Evolutionary conservation across 1,284 basidiomycete species (phyloP).

Genomic region (Calocybe gambosa): DNA sequence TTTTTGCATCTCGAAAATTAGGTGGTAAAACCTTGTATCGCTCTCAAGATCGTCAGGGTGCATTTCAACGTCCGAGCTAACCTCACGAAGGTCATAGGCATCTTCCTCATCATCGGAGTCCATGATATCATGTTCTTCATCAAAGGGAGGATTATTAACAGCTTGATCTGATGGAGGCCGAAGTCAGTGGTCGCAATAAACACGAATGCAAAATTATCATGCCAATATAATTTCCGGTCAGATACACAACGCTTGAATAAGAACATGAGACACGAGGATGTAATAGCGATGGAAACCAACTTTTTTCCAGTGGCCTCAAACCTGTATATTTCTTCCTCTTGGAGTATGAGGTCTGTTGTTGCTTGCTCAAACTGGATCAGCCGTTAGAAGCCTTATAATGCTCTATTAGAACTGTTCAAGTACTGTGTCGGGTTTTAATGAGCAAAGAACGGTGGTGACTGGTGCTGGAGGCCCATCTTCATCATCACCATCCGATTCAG

Average conservation of each 20-base stretch:
- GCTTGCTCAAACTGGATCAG: constrained; percentile 71
- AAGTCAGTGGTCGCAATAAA: constrained; percentile 3
- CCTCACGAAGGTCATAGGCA: constrained; percentile 59
- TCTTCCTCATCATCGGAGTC: constrained; percentile 45
- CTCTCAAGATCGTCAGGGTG: constrained; percentile 45
- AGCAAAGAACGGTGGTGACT: constrained; percentile 52
- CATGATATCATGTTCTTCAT: constrained; percentile 33
- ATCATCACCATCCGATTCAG: constrained; percentile 45
- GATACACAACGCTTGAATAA: constrained; percentile 62
- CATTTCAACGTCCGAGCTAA: constrained; percentile 74
- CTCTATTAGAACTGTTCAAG: constrained; percentile 15
- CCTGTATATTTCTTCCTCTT: constrained; percentile 60
- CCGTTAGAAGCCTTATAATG: constrained; percentile 1
- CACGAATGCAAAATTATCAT: constrained; percentile 18
- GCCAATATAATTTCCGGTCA: constrained; percentile 91
- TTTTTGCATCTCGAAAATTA: background rate
- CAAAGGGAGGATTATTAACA: constrained; percentile 43
- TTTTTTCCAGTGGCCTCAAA: constrained; percentile 85
- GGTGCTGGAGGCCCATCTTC: constrained; percentile 42
- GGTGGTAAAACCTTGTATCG: constrained; percentile 44
- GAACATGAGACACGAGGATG: constrained; percentile 8
- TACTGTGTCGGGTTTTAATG: constrained; percentile 72
- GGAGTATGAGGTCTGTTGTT: constrained; percentile 69
- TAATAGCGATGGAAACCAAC: constrained; percentile 33
- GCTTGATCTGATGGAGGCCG: constrained; percentile 36